These are phyloP conservation scores for Persicaria tinctoria DNA, from an alignment of 148 eudicot species.

Conservation along the genomic window DNA sequence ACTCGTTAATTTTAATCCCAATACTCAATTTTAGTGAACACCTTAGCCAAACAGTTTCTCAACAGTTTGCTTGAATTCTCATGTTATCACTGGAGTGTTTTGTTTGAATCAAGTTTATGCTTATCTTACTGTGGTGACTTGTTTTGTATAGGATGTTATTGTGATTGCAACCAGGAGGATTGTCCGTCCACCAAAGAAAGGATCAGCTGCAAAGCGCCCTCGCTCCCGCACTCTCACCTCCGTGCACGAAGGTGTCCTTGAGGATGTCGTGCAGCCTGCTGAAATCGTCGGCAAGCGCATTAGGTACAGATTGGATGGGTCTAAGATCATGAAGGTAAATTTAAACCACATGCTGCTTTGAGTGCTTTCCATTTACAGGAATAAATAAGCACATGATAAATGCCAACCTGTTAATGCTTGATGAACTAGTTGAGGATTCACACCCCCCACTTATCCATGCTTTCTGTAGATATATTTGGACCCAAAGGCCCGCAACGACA, in stretches of 20 bases:
- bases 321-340: constrained; percentile 10
- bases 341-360: neutral
- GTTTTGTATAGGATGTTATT: constrained; percentile 3
- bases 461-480: neutral
- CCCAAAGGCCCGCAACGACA: constrained; percentile 13
- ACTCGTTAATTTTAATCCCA: neutral
- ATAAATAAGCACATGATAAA: no score
- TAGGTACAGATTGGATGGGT: constrained; percentile 11
- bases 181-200: constrained; percentile 11
- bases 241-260: constrained; percentile 10
- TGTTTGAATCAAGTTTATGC: neutral
- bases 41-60: neutral
- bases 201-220: constrained; percentile 15
- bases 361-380: neutral
- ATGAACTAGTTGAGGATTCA: neutral
- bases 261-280: constrained; percentile 14
- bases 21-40: neutral
- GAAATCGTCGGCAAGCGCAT: constrained; percentile 9
- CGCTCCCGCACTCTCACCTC: constrained; percentile 11
- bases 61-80: neutral
- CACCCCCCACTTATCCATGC: neutral
- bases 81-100: neutral
- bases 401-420: neutral
- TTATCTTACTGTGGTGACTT: neutral
- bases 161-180: constrained; percentile 12